Percentiles rank a stretch among this genome's conserved stretches.
These are phyloP conservation scores for Arachis monticola DNA, from an alignment of 331 rosid genomes.

Conservation along the genomic window DNA sequence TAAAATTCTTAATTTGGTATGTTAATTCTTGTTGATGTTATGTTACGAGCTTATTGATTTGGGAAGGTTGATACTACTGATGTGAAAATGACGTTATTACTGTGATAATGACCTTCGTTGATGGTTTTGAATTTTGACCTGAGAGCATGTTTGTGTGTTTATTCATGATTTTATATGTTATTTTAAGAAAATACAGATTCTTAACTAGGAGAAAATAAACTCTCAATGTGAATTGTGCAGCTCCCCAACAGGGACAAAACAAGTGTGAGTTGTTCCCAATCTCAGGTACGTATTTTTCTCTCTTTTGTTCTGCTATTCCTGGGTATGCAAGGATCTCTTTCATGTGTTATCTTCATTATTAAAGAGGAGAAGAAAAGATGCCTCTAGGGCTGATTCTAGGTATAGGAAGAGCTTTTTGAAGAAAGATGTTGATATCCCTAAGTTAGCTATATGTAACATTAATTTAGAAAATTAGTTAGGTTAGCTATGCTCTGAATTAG, in stretches of 20 bases:
- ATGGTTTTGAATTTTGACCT: too few species aligned
- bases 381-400: conserved; percentile 78
- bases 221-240: background rate
- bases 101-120: too few species aligned
- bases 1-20: too few species aligned
- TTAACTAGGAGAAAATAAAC: background rate
- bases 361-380: conserved; percentile 45
- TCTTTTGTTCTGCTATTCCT: background rate
- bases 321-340: background rate
- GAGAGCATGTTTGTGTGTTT: too few species aligned
- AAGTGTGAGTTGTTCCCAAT: background rate
- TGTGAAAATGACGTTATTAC: too few species aligned
- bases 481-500: too few species aligned
- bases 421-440: conserved; percentile 44
- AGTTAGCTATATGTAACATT: too few species aligned
- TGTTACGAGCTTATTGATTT: too few species aligned
- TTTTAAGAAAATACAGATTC: background rate
- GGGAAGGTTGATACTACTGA: too few species aligned
- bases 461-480: too few species aligned
- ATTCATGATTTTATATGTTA: too few species aligned
- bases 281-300: background rate
- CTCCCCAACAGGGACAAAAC: background rate
- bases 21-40: too few species aligned
- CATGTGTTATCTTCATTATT: background rate
- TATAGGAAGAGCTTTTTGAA: conserved; percentile 67